Evolutionary conservation across 2,329 filamentous ascomycete genomes (phyloP).

Genomic region (Botrytis deweyae): DNA sequence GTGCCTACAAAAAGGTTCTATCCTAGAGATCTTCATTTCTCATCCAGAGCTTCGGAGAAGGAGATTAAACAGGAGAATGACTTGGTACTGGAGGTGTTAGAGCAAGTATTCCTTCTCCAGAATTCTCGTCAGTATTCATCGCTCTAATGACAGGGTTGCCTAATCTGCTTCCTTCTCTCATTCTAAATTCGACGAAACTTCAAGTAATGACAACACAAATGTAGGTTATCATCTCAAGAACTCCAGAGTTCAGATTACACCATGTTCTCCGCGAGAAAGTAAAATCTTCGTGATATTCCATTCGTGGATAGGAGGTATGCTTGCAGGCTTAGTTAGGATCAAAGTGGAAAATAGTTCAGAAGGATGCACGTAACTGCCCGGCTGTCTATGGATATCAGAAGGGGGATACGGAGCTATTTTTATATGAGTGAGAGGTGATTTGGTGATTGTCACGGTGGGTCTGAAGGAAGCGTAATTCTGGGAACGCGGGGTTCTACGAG

Average conservation of each 20-base stretch:
- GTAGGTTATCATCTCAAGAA: fast-evolving
- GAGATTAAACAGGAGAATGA: too few relatives aligned
- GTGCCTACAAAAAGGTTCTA: background rate
- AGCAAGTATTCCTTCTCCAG: background rate
- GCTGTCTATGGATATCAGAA: background rate
- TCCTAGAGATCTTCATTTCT: too few relatives aligned
- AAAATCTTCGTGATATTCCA: fast-evolving
- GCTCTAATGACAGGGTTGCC: fast-evolving
- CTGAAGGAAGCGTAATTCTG: fast-evolving
- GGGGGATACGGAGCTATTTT: background rate
- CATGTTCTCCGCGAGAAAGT: fast-evolving
- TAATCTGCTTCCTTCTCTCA: fast-evolving
- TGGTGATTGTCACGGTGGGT: fast-evolving
- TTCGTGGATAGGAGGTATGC: fast-evolving
- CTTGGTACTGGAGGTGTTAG: background rate
- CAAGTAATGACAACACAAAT: background rate
- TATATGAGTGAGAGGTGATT: background rate
- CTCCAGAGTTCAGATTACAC: fast-evolving
- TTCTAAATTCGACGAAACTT: fast-evolving
- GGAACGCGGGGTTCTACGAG: fast-evolving
- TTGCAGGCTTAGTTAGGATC: too few relatives aligned
- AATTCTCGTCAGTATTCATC: fast-evolving
- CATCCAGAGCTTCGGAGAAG: too few relatives aligned
- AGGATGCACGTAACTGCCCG: too few relatives aligned
- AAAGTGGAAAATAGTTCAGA: background rate